Conservation (phyloP, 2,329 filamentous ascomycete species). For the Cyanodermella asteris region DNA sequence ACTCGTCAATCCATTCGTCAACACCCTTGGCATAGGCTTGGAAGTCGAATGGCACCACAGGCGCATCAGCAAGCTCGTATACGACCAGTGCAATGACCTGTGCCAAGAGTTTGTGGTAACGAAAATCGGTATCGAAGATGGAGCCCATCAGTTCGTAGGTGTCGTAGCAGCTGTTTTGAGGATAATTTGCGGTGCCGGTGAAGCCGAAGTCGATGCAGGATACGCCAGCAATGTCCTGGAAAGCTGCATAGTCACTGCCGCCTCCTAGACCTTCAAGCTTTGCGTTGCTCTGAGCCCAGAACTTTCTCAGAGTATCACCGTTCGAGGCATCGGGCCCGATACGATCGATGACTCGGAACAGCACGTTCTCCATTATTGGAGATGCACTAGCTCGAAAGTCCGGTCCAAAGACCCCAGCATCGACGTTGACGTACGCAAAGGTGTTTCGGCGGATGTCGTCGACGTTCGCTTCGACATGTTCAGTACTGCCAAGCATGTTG, state of each 20-base stretch:
- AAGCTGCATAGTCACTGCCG: conserved; percentile 67
- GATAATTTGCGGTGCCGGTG: conserved; percentile 38
- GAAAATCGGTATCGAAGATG: conserved; percentile 61
- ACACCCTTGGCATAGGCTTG: conserved; percentile 47
- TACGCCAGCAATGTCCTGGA: conserved; percentile 76
- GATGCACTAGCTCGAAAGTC: conserved; percentile 61
- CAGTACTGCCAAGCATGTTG: conserved; percentile 82
- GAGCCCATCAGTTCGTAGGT: conserved; percentile 68
- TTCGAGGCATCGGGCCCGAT: conserved; percentile 53
- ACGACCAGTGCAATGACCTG: conserved; percentile 66
- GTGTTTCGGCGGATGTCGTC: conserved; percentile 50
- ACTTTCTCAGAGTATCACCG: conserved; percentile 44
- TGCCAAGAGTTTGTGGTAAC: conserved; percentile 57
- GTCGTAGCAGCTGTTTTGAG: conserved; percentile 72
- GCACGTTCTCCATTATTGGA: conserved; percentile 52
- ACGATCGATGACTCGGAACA: conserved; percentile 52
- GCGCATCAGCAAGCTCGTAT: conserved; percentile 62
- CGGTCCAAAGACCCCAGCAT: conserved; percentile 54
- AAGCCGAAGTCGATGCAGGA: conserved; percentile 77
- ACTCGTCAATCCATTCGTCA: conserved; percentile 39
- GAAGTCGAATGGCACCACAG: conserved; percentile 66
- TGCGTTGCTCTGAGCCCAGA: conserved; percentile 48
- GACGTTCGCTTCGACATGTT: conserved; percentile 74
- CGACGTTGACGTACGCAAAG: conserved; percentile 80
- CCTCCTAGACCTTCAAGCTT: conserved; percentile 48